These are phyloP conservation scores for Proliferodiscus dingleyae DNA, from an alignment of 2,329 filamentous ascomycete species.

Conservation along the genomic window DNA sequence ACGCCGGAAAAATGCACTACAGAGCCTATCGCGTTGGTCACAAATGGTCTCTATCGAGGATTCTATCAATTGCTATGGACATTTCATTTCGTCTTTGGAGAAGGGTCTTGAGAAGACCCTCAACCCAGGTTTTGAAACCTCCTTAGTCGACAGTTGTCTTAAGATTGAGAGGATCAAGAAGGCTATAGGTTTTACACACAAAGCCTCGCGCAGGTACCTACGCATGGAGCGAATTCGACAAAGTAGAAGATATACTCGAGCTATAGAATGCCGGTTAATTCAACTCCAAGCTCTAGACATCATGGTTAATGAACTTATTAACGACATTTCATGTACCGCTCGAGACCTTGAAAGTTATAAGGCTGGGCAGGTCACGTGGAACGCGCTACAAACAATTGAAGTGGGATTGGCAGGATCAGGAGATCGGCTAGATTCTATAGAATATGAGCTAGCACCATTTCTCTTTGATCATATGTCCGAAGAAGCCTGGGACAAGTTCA, in stretches of 20 bases:
- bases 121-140: not conserved
- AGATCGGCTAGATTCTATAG: not conserved
- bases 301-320: not conserved
- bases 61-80: conserved; percentile 7
- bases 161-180: not conserved
- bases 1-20: conserved; percentile 8
- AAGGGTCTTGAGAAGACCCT: not conserved
- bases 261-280: not conserved
- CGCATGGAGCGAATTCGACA: not conserved
- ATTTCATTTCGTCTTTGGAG: not conserved
- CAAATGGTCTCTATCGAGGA: conserved; percentile 14
- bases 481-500: not conserved
- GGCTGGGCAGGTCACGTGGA: not conserved
- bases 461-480: not conserved
- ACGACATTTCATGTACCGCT: not conserved
- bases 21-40: conserved; percentile 18
- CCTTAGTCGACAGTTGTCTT: not conserved
- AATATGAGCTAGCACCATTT: not conserved
- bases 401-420: not conserved
- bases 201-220: too few species aligned
- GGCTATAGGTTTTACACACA: not conserved
- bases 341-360: not conserved
- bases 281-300: not conserved
- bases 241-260: not conserved
- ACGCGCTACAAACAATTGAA: not conserved